These are phyloP conservation scores for Oldenlandia corymbosa DNA, from an alignment of 257 asterid genomes.

Conservation along the genomic window DNA sequence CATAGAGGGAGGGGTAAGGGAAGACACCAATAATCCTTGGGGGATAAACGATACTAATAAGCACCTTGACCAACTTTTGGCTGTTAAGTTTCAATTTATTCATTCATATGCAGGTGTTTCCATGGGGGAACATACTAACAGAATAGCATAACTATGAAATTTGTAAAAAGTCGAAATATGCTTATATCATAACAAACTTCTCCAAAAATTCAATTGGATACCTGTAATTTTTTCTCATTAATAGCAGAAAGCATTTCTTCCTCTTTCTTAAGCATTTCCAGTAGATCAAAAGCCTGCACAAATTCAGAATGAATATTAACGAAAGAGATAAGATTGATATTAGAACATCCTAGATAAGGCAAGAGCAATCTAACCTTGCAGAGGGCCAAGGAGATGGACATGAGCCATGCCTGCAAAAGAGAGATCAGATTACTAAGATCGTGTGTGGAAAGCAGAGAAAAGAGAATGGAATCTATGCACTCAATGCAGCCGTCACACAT, in stretches of 20 bases:
- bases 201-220: conserved; percentile 24
- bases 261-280: conserved; percentile 93
- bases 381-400: conserved; percentile 68
- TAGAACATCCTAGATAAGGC: neutral
- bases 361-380: conserved; percentile 74
- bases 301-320: neutral
- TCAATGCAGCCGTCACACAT: neutral
- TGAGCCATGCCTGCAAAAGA: conserved; percentile 78
- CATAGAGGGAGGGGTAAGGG: neutral
- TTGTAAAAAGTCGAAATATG: neutral
- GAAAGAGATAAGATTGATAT: conserved; percentile 14
- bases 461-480: neutral
- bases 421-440: neutral
- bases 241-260: conserved; percentile 82
- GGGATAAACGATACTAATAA: neutral
- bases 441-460: neutral
- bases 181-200: neutral
- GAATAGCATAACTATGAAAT: neutral
- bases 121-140: neutral
- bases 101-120: neutral
- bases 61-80: neutral
- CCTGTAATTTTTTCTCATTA: conserved; percentile 70
- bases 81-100: neutral
- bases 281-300: conserved; percentile 79
- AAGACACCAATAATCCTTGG: too few relatives aligned